Evolutionary conservation across 148 eudicot species (phyloP), one percentile per base, ranked within the genome.

Genomic region (Spergularia marina): DNA sequence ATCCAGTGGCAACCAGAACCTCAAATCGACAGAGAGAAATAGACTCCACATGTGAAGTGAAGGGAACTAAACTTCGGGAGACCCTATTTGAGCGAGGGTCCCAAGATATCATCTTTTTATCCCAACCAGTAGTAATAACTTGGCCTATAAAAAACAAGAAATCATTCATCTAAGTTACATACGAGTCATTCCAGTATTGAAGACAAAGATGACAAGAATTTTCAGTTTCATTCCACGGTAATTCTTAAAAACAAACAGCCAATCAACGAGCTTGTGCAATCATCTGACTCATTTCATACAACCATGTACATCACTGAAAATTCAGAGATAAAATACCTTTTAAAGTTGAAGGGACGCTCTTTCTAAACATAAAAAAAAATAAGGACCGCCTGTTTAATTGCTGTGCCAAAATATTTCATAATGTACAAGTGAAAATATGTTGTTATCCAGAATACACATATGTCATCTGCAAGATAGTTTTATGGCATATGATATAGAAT

Each of bases 71-170:
- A 67, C 83, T 63, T 73, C 72, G 84, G 12, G 66, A 55, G 70
- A 80, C 60, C 76, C 77, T 79, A 40, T 61, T 30, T 51, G 86
- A 82, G 25, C 96, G 92, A 44, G 87, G 69, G 82, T 95, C 99
- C 97, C 99, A 95, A 56, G 71, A 83, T 59, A 78, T 62, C 47
- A 95, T 76, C 78, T 80, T 91, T 69, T 79, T 80, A 80, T 95
- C 99, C 99, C 96, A 95, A 73, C 97, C 97, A 80, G 85, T 83
- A 51, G 90, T 77, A 65, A 91, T 72, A 51, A 89, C 75, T 77
- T 86, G 89, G 71, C 89, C 98, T 94, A 59, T 72, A 78, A 36
- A 66, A 68, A 39, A 13, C 54, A 72, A 52, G 9, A 63, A 63
- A 39, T 68, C 73, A 59, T 39, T 23, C 17, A 20, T 16, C 4